phyloP scores from a whole-genome alignment of 805 yeast species.

The Phaffomyces opuntiae region DNA sequence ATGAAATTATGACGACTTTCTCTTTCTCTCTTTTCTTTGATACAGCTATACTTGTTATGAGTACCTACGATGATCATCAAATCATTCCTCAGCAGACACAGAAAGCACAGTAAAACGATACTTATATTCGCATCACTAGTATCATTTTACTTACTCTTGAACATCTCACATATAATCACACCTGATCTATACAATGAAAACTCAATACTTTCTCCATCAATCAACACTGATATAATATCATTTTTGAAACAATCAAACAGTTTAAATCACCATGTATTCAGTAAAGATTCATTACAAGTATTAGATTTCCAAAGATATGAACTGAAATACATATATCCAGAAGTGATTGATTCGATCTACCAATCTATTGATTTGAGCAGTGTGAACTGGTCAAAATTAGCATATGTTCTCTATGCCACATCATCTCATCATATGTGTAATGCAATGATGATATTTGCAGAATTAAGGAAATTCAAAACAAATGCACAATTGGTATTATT shows the following conservation, averaged over 20 bases:
- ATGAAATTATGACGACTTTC: too few species aligned
- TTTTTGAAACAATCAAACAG: neutral
- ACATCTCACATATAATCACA: too few species aligned
- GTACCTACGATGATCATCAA: too few species aligned
- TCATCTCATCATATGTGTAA: constrained; percentile 42
- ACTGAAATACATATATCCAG: constrained; percentile 19
- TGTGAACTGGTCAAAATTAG: constrained; percentile 38
- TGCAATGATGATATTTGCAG: constrained; percentile 40
- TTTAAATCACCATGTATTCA: neutral
- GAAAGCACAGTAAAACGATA: too few species aligned
- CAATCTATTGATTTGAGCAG: constrained; percentile 11
- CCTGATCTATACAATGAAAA: too few species aligned
- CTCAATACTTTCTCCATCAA: neutral
- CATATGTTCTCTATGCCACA: constrained; percentile 60
- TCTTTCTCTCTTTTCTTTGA: too few species aligned
- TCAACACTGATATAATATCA: neutral
- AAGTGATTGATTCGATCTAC: constrained; percentile 17
- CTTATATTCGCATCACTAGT: too few species aligned
- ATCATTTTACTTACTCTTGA: too few species aligned
- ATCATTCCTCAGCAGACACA: too few species aligned
- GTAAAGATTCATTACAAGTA: neutral
- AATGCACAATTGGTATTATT: constrained; percentile 43
- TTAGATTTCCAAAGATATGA: constrained; percentile 19
- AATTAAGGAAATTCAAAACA: constrained; percentile 31
- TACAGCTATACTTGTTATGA: too few species aligned